Evolutionary conservation across 2,329 filamentous ascomycete genomes (phyloP), one percentile per base, ranked within the genome.

Genomic region (Sporothrix inflata): DNA sequence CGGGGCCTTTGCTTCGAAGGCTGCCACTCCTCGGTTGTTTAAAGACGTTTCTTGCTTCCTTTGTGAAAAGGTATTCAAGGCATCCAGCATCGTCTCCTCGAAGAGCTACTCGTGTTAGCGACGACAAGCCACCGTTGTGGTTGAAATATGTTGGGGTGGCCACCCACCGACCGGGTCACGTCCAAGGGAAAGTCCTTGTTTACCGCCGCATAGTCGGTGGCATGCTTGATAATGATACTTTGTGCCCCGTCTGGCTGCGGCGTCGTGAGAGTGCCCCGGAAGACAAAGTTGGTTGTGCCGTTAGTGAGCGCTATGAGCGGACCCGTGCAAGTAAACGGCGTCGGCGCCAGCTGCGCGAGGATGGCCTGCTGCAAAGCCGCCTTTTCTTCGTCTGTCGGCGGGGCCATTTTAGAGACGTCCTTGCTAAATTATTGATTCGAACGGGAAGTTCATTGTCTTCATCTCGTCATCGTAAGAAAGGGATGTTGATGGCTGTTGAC

Each of bases 211-310:
- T 79, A 81, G 4, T 76, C 77, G 27, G 79, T 78, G 0, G 79
- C 77, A 73, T 82, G 79, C 73, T 84, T 84, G 69, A 84, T 74
- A n/a, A 84, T 78, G 11, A 84, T 77, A 0, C 77, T 80, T 72
- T 21, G 65, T 16, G 16, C 49, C 14, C 42, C 73, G 9, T 77
- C 74, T 4, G 72, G 60, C 8, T 78, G 73, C 12, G 80, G 77
- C 21, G 76, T 19, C 14, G 55, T 16, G 2, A 82, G 78, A 16
- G 67, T 74, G n/a, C 82, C 82, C 11, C 82, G 81, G 71, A 79
- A 84, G 38, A 84, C 79, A 70, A 82, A 83, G 73, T 84, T 84
- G 71, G 79, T 79, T 2, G 79, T 83, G 21, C 82, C 60, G 11
- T 79, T 80, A n/a, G 76, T 80, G n/a, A 84, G 73, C 14, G 76